phyloP scores from a whole-genome alignment of 2,329 filamentous ascomycete genomes.

The Exophiala calicioides region DNA sequence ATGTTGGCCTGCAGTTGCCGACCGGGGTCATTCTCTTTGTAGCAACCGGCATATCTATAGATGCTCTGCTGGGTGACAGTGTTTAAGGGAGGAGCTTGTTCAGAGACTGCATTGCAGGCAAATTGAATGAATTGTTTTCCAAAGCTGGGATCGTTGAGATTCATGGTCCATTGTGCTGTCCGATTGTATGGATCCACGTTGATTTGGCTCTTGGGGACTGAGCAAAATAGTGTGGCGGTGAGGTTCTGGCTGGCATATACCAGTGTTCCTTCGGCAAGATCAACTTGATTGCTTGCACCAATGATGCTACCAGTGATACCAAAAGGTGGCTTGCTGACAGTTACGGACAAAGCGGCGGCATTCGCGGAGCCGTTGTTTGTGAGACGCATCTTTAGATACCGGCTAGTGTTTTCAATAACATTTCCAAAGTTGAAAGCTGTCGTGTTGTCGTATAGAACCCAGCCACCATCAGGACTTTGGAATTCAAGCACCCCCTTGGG shows the following conservation, averaged over 20 bases:
- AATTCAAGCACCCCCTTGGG: constrained; percentile 58
- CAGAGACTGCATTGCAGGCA: constrained; percentile 26
- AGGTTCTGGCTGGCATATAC: constrained; percentile 53
- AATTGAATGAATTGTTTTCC: constrained; percentile 34
- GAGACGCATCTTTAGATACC: constrained; percentile 53
- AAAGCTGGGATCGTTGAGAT: constrained; percentile 45
- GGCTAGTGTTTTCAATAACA: constrained; percentile 54
- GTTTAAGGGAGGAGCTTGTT: constrained; percentile 22
- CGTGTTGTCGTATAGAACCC: constrained; percentile 50
- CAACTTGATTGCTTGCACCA: constrained; percentile 56
- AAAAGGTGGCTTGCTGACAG: constrained; percentile 63
- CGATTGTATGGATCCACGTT: constrained; percentile 56
- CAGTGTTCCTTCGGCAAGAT: constrained; percentile 59
- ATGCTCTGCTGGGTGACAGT: constrained; percentile 21
- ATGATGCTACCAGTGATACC: constrained; percentile 55
- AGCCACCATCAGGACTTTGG: constrained; percentile 55
- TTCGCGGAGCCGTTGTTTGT: constrained; percentile 54
- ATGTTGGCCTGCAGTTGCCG: constrained; percentile 35
- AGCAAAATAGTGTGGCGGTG: constrained; percentile 57
- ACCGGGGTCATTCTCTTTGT: constrained; percentile 33
- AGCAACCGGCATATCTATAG: constrained; percentile 38
- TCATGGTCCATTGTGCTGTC: constrained; percentile 47
- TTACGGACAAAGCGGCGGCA: constrained; percentile 56
- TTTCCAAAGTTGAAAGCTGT: constrained; percentile 57
- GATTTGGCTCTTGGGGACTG: constrained; percentile 59